Evolutionary conservation across 192 early-diverging fungal species (phyloP), one percentile per base, ranked within the genome.

Genomic region (Dispira simplex): DNA sequence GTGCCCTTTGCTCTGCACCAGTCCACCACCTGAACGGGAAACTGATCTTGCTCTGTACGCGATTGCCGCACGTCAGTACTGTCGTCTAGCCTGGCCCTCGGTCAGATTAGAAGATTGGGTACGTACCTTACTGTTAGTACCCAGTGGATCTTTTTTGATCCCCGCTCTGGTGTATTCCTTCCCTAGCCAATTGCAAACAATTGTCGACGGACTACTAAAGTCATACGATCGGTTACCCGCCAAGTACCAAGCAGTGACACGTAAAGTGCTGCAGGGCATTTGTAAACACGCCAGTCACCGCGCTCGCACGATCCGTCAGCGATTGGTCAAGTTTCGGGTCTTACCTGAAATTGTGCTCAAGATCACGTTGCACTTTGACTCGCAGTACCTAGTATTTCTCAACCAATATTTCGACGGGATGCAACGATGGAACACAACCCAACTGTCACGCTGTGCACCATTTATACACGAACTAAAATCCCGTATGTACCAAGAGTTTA

Each of bases 341-440:
- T 39, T 58, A 10, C 56, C 56, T n/a, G 56, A 58, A 32, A 39
- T 58, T 11, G 56, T n/a, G 28, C 56, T 58, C 23, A 58, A 58
- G n/a, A 58, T 58, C n/a, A 58, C 56, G 11, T 39, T 58, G 25
- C 56, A 58, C n/a, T 58, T 58, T 32, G 56, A 58, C 28, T 39
- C 56, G 10, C 28, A 58, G 8, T 39, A 8, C 8, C 56, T 58
- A 11, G 5, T 39, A 8, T 58, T 28, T 39, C 28, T 58, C 25
- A 58, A n/a, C 56, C 5, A 26, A 8, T 58, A 43, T 27, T 58
- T 58, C 27, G 28, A 8, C 8, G 5, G 28, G 9, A 9, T 5
- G 25, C 21, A 6, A 6, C 56, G 28, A 4, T 58, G 56, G 56
- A n/a, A 28, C 25, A 5, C 56, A 9, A 23, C 56, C 56, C 56